Percentiles rank a stretch among this genome's conserved stretches.
Evolutionary conservation across 176 grass and related monocot genomes (phyloP).

Genomic region (Cenchrus americanus): DNA sequence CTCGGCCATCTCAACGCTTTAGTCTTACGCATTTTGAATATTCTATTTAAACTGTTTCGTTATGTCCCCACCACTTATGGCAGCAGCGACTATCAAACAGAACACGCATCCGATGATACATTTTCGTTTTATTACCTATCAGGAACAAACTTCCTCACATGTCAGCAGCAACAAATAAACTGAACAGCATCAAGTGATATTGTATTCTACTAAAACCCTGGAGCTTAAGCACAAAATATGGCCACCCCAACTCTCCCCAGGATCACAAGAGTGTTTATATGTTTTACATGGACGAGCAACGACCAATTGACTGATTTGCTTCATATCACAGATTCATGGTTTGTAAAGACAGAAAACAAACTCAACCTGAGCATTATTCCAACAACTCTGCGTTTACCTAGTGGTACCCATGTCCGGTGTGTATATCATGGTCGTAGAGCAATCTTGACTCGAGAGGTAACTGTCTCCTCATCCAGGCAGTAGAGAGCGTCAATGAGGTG

Average conservation of each 20-base stretch:
- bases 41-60: no score
- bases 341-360: background rate
- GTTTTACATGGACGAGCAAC: background rate
- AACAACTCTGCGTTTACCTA: background rate
- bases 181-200: background rate
- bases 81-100: background rate
- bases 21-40: no score
- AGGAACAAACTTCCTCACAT: background rate
- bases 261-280: background rate
- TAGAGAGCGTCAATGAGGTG: constrained; percentile 77
- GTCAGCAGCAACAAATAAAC: background rate
- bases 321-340: background rate
- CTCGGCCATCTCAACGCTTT: constrained; percentile 68
- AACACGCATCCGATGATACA: background rate
- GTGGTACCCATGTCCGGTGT: background rate
- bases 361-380: background rate
- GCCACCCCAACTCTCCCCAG: background rate
- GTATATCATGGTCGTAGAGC: background rate
- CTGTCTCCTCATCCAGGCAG: constrained; percentile 46
- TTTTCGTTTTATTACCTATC: background rate
- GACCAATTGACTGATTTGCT: constrained; percentile 1
- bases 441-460: constrained; percentile 56
- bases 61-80: no score
- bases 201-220: background rate
- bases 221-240: background rate